Evolutionary conservation across 371 early-diverging fungal species (phyloP).

Genomic region (Mortierella sp.): DNA sequence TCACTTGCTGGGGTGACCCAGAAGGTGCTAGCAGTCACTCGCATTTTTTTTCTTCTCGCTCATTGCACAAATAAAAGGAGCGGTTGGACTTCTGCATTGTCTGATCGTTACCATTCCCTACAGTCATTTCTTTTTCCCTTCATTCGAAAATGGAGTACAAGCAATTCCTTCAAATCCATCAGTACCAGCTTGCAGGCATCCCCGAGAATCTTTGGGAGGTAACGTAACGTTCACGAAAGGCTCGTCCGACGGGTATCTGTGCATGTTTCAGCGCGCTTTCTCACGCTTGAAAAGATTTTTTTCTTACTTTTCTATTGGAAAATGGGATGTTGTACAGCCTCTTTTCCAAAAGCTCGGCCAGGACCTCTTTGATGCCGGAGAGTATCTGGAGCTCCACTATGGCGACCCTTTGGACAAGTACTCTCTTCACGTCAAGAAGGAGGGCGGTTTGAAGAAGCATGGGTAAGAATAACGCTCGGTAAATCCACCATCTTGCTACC

Average conservation of each 20-base stretch:
- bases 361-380: constrained; percentile 76
- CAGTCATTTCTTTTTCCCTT: background rate
- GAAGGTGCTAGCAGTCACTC: constrained; percentile 1
- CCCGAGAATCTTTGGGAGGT: constrained; percentile 76
- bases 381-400: constrained; percentile 66
- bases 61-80: background rate
- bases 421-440: constrained; percentile 70
- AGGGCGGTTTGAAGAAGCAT: constrained; percentile 65
- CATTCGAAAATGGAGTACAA: constrained; percentile 56
- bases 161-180: constrained; percentile 71
- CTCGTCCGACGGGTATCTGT: background rate
- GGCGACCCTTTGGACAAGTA: constrained; percentile 71
- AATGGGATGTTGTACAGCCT: constrained; percentile 48
- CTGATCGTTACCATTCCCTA: constrained; percentile 5
- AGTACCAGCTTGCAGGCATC: constrained; percentile 70
- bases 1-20: background rate
- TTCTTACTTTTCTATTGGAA: background rate
- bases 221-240: background rate
- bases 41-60: constrained; percentile 1
- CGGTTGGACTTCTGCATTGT: background rate
- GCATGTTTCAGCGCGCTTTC: constrained; percentile 10
- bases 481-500: no score
- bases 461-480: constrained; percentile 52
- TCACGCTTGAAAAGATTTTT: constrained; percentile 10
- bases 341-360: constrained; percentile 73